Percentiles rank a stretch among this genome's conserved stretches.
Conservation (phyloP, 495 filamentous ascomycete species). For the Aspergillus homomorphus region DNA sequence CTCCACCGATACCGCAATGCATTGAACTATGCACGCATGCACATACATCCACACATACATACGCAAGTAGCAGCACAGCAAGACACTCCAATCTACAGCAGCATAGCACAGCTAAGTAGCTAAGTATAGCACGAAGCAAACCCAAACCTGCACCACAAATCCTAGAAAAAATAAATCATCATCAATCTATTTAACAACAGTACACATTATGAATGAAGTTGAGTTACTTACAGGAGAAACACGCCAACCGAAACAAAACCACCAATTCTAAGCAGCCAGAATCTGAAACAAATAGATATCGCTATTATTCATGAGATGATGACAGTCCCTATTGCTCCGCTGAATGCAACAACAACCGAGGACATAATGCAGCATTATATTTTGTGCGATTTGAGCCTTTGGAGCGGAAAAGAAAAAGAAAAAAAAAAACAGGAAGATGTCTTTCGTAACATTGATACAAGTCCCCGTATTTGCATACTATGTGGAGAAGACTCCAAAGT, state of each 20-base stretch:
- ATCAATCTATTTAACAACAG: background rate
- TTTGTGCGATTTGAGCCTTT: background rate
- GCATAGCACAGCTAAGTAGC: too few relatives aligned
- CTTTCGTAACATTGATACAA: background rate
- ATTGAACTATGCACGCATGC: too few relatives aligned
- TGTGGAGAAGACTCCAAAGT: slow-evolving; percentile 55
- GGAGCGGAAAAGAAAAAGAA: slow-evolving; percentile 13
- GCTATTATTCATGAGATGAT: background rate
- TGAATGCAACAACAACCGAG: background rate
- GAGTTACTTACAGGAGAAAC: background rate
- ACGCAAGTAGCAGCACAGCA: too few relatives aligned
- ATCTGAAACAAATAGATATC: background rate
- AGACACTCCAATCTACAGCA: background rate
- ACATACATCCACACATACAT: too few relatives aligned
- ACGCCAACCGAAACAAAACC: background rate
- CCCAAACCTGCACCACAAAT: background rate
- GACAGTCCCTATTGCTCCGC: background rate
- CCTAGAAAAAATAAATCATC: background rate
- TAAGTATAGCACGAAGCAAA: too few relatives aligned
- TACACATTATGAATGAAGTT: background rate
- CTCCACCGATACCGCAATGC: too few relatives aligned
- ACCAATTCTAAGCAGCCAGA: background rate
- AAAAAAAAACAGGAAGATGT: slow-evolving; percentile 24
- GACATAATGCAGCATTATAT: background rate
- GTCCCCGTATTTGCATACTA: background rate